Evolutionary conservation across 495 filamentous ascomycete genomes (phyloP).

Genomic region (Xylaria curta): DNA sequence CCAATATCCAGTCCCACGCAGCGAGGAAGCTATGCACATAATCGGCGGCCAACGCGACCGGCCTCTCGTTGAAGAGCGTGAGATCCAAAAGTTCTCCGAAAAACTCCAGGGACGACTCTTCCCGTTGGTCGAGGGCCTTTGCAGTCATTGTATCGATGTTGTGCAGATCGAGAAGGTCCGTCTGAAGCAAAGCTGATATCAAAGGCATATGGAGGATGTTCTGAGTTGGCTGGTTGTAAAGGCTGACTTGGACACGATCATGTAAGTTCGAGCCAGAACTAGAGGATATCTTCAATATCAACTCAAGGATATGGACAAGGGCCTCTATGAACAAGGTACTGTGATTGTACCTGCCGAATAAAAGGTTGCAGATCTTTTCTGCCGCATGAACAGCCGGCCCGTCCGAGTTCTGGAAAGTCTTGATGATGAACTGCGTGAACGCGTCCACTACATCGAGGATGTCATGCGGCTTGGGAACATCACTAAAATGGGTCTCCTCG

Average conservation of each 20-base stretch:
- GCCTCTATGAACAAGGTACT: slow-evolving; percentile 78
- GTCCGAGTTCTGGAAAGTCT: slow-evolving; percentile 64
- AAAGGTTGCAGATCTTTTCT: slow-evolving; percentile 69
- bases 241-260: slow-evolving; percentile 71
- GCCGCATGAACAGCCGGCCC: slow-evolving; percentile 71
- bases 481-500: slow-evolving; percentile 71
- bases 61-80: slow-evolving; percentile 76
- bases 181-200: slow-evolving; percentile 72
- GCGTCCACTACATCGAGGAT: slow-evolving; percentile 70
- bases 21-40: slow-evolving; percentile 83
- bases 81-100: slow-evolving; percentile 76
- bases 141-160: slow-evolving; percentile 80
- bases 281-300: slow-evolving; percentile 77
- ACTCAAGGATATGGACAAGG: slow-evolving; percentile 79
- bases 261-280: slow-evolving; percentile 70
- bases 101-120: slow-evolving; percentile 73
- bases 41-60: slow-evolving; percentile 79
- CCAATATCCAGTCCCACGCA: slow-evolving; percentile 79
- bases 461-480: slow-evolving; percentile 67
- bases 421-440: slow-evolving; percentile 60
- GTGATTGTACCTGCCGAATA: slow-evolving; percentile 61
- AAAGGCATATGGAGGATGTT: slow-evolving; percentile 79
- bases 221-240: slow-evolving; percentile 69
- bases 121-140: slow-evolving; percentile 71
- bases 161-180: slow-evolving; percentile 77